A percentile compares a stretch with the other conserved stretches of the same genome.
Evolutionary conservation across 208 protist genomes (phyloP).

Genomic region (Angomonas deanei): DNA sequence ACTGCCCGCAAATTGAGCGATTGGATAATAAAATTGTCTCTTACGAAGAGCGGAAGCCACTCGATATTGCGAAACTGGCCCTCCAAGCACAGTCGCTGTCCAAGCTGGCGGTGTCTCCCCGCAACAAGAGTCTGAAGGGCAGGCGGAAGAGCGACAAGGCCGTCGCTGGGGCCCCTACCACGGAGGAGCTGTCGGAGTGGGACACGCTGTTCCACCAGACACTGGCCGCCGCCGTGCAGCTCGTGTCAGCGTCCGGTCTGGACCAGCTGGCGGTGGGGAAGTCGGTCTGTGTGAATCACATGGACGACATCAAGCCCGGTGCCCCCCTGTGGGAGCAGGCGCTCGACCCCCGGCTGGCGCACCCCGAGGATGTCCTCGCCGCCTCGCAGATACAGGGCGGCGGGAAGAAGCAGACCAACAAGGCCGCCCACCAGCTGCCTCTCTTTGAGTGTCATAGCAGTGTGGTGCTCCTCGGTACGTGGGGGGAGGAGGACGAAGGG

Average conservation of each 20-base stretch:
- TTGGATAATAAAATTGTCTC: conserved; percentile 51
- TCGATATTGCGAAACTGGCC: not conserved
- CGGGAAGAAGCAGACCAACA: conserved; percentile 7
- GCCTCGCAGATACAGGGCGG: not conserved
- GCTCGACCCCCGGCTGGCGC: not conserved
- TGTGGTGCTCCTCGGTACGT: conserved; percentile 21
- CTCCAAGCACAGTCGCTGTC: not conserved
- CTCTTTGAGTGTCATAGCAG: conserved; percentile 27
- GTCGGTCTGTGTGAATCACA: conserved; percentile 15
- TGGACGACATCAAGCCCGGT: conserved; percentile 17
- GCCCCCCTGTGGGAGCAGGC: conserved; percentile 12
- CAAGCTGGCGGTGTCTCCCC: not conserved
- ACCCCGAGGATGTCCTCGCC: not conserved
- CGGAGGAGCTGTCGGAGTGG: not conserved
- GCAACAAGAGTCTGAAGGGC: not conserved
- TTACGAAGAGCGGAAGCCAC: conserved; percentile 26
- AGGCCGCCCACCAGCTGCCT: not conserved
- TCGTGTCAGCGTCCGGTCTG: conserved; percentile 41
- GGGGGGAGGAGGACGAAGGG: conserved; percentile 34
- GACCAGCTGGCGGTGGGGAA: conserved; percentile 13
- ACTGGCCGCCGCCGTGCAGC: conserved; percentile 28
- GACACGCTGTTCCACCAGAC: conserved; percentile 17
- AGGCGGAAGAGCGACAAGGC: not conserved
- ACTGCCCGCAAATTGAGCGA: conserved; percentile 42
- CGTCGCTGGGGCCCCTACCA: not conserved